Base-by-base conservation (phyloP, 2,329 filamentous ascomycete genomes). In the Claviceps maximensis region DNA sequence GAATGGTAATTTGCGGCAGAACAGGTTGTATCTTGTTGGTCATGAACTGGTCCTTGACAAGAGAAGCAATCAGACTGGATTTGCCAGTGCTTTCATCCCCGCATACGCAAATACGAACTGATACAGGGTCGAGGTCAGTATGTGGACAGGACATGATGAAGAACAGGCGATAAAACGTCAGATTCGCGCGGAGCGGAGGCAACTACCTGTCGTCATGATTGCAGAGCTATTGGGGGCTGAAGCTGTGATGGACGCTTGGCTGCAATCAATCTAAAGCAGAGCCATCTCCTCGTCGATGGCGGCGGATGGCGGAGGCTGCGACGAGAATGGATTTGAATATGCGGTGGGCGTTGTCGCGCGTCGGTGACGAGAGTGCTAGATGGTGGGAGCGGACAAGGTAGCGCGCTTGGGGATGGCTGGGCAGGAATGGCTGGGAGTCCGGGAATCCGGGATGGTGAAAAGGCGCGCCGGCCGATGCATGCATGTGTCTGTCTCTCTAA, bases 31-130 rank as follows among this genome's bases (percentile, higher is more conserved):
- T 96, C 73, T 94, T 95, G 71, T 87, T 88, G 58, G 86, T 88
- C 62, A 97, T 87, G 69, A 97, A 98, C 68, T 91, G 87, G 67
- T 96, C 91, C 67, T 97, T 97, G 67, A 98, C 91, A 41, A 98
- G 83, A 54, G 89, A 94, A 53, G 90, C 93, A 65, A 95, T 94
- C 67, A 95, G 78, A 68, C 87, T 93, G 55, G 87, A 93, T 72
- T 95, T 95, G 62, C 89, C 89, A n/a, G 87, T 89, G 62, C 87
- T 87, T 71, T 97, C 91, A 69, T 98, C 93, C 64, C 93, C 93
- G 73, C 90, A 96, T 55, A 97, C 88, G 69, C 89, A 95, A 64
- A 97, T 90, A 59, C 93, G 87, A 56, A 97, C 91, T 71, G 31
- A 52, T 33, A 33, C 47, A 54, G 42, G 44, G 44, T 58, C 47